Base-by-base conservation (phyloP, 805 yeast genomes). In the Soucietia sequanensis region DNA sequence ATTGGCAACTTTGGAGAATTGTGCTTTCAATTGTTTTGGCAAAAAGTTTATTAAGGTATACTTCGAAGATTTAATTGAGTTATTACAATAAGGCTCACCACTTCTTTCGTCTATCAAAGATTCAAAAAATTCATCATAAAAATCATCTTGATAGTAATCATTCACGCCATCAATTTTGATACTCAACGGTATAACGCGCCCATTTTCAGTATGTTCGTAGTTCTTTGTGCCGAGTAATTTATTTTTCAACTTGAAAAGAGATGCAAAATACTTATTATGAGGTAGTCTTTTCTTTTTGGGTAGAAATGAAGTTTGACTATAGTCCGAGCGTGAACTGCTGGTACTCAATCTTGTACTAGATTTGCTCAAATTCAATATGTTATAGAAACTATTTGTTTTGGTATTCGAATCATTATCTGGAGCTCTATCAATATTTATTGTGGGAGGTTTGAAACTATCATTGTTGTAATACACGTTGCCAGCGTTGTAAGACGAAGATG, bases 1-100 rank as follows among this genome's bases (percentile, higher is more conserved):
- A 55, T 93, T 93, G 19, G 99, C 99, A 29, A 93, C 52, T 54
- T 88, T 91, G 16, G 95, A 87, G 52, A 93, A 91, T 59, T 93
- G 99, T 3, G 93, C 95, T 43, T 78, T 72, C 24, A 93, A 58
- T 53, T 93, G 97, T 42, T 90, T 78, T 2, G 99, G 99, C 2
- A 93, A 46, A 48, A 93, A 93, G 30, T 89, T 76, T 54, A 81
- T 78, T 3, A 84, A 39, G 2, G 90, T 81, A 62, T 93, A 93
- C 50, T 89, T 79, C 3, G 98, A 84, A 0, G 97, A 89, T 0
- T 95, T 85, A 40, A 93, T 82, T 19, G 71, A 48, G 58, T 93
- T 93, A 39, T 72, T 58, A 36, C 72, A 49, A 56, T 83, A 91
- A 0, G 87, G 80, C 27, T 56, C 69, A 5, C 68, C 59, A 5